These are phyloP conservation scores for Hypericum perforatum DNA, from an alignment of 345 rosid genomes.

Conservation along the genomic window DNA sequence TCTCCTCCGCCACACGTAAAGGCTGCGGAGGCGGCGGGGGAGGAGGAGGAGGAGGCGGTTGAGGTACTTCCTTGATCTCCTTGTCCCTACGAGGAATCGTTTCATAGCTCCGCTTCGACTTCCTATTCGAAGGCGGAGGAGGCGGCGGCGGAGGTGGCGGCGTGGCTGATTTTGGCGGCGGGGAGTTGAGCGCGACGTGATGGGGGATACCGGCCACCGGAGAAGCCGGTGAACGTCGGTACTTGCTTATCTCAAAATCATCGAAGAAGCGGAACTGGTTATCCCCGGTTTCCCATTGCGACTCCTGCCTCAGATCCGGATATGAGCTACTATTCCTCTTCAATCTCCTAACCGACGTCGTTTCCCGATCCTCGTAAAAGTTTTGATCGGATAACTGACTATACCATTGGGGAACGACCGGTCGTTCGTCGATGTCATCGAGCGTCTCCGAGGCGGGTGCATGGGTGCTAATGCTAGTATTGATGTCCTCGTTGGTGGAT, in stretches of 20 bases:
- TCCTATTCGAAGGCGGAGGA: conserved; percentile 26
- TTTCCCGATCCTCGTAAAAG: too few relatives aligned
- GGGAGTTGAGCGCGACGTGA: conserved; percentile 22
- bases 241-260: conserved; percentile 50
- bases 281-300: conserved; percentile 28
- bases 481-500: neutral
- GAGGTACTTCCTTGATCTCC: conserved; percentile 19
- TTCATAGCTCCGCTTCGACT: conserved; percentile 27
- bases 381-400: too few relatives aligned
- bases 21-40: conserved; percentile 28
- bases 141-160: conserved; percentile 20
- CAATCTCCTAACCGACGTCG: conserved; percentile 20
- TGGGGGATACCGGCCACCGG: conserved; percentile 5
- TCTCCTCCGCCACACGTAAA: conserved; percentile 10
- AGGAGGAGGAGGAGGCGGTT: conserved; percentile 25
- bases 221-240: conserved; percentile 13
- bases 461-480: neutral
- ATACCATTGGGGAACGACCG: too few relatives aligned
- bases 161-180: conserved; percentile 18
- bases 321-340: conserved; percentile 67
- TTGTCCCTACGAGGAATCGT: conserved; percentile 28
- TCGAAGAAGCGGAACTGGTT: conserved; percentile 55
- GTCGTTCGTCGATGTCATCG: neutral
- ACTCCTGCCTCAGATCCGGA: conserved; percentile 60
- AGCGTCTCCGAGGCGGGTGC: neutral